Evolutionary conservation across 768 basidiomycete species (phyloP), one percentile per base, ranked within the genome.

Genomic region (Lyophyllum semitale): DNA sequence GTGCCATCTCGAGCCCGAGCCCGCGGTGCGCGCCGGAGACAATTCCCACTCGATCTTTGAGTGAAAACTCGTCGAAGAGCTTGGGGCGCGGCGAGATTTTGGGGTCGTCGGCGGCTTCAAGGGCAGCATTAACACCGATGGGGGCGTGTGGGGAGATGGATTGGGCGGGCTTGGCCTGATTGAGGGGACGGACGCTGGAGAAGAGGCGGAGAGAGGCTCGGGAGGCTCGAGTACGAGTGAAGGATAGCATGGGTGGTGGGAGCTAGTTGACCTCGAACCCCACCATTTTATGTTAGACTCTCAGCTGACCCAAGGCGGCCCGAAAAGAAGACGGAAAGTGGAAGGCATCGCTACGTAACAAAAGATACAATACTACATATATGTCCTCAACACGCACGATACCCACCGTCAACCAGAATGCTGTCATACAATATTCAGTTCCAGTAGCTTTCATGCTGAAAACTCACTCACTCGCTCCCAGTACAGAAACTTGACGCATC

Each of bases 1-100:
- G 72, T 32, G 88, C 88, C 85, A 89, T 87, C 72, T 93, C 91
- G n/a, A 93, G 82, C 2, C 91, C 91, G 15, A 93, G 79, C 0
- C 91, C 87, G 29, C 86, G 72, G 57, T 85, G 83, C 0, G 78
- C 86, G 5, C 87, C 87, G 0, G 86, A 83, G 26, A 88, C 83
- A 40, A 88, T 74, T 8, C 76, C 83, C 4, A 87, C 84, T 2
- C 83, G 78, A 52, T 81, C 81, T 12, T 69, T 72, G 33, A 87
- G 75, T 1, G 80, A 77, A 68, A 84, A 87, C 58, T 85, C 83
- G 45, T 79, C 79, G 61, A 83, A 79, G 20, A 87, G 78, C 63
- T 82, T 84, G n/a, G 78, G 72, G 4, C 69, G 71, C 5, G 76
- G 71, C 54, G 66, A 51, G 38, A 75, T 51, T 0, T 59, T 58